Percentiles rank a stretch among this genome's conserved stretches.
Conservation (phyloP, 176 grass and related monocot species). For the Triticum turgidum region DNA sequence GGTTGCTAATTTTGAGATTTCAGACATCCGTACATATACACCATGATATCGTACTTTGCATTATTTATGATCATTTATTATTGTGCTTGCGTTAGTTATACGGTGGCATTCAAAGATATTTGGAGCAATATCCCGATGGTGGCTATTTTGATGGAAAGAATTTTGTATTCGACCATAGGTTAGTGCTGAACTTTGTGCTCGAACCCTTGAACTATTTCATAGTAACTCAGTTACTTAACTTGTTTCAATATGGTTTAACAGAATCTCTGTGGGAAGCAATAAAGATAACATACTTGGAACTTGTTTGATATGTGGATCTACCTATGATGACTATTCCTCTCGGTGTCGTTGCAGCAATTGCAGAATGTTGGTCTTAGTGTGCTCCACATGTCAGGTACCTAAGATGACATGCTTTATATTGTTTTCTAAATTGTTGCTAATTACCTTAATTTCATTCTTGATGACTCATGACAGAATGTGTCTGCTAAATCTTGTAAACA, state of each 20-base stretch:
- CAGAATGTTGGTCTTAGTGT: slow-evolving; percentile 86
- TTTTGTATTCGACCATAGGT: slow-evolving; percentile 98
- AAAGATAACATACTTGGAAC: slow-evolving; percentile 56
- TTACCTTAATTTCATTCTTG: neutral
- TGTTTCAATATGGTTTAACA: slow-evolving; percentile 27
- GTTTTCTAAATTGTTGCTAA: neutral
- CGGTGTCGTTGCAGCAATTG: slow-evolving; percentile 72
- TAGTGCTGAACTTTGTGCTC: neutral
- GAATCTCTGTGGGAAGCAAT: slow-evolving; percentile 78
- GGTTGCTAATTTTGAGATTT: neutral
- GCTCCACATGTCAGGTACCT: slow-evolving; percentile 58
- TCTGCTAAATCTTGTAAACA: neutral
- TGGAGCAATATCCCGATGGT: slow-evolving; percentile 86
- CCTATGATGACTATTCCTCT: slow-evolving; percentile 84
- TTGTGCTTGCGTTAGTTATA: slow-evolving; percentile 55
- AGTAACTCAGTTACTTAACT: slow-evolving; percentile 7
- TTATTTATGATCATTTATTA: slow-evolving; percentile 27
- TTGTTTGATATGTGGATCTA: slow-evolving; percentile 72
- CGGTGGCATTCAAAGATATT: slow-evolving; percentile 94
- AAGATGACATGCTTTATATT: neutral
- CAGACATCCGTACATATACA: neutral
- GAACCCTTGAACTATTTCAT: neutral
- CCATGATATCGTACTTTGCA: slow-evolving; percentile 6
- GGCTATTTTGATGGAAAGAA: slow-evolving; percentile 98
- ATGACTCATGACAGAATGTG: neutral